phyloP scores from a whole-genome alignment of 2,329 filamentous ascomycete genomes.

The Aspergillus floridensis region DNA sequence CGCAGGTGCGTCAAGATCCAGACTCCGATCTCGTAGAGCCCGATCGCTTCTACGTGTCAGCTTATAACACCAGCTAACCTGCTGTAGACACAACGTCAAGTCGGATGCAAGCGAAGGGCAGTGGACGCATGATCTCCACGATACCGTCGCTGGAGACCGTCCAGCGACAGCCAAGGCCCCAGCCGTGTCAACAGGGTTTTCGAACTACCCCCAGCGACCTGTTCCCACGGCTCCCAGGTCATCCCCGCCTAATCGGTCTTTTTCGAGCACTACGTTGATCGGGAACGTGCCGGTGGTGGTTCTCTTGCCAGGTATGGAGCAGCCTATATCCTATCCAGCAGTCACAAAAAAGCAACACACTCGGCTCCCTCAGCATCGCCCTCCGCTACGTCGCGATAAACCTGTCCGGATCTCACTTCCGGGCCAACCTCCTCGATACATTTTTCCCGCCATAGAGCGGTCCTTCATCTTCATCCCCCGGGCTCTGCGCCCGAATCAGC shows the following conservation, averaged over 20 bases:
- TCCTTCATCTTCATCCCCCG: conserved; percentile 98
- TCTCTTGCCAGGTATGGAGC: conserved; percentile 71
- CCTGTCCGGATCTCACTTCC: conserved; percentile 92
- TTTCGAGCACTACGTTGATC: conserved; percentile 79
- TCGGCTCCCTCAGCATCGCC: conserved; percentile 88
- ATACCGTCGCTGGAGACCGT: conserved; percentile 52
- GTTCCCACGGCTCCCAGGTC: conserved; percentile 53
- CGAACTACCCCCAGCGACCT: conserved; percentile 33
- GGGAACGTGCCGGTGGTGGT: conserved; percentile 85
- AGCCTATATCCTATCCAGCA: conserved; percentile 67
- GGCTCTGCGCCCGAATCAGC: conserved; percentile 88
- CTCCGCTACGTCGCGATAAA: conserved; percentile 90
- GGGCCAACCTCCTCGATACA: conserved; percentile 74
- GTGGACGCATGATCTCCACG: conserved; percentile 96
- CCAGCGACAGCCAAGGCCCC: conserved; percentile 32
- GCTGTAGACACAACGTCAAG: conserved; percentile 40
- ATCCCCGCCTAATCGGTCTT: conserved; percentile 67
- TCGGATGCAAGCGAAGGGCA: conserved; percentile 63
- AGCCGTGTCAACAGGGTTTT: conserved; percentile 24
- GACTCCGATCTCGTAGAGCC: background rate
- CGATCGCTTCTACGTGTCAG: too few relatives aligned
- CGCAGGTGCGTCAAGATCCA: conserved; percentile 38
- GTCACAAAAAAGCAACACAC: conserved; percentile 88
- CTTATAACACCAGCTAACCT: conserved; percentile 24
- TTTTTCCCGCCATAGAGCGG: conserved; percentile 83